These are phyloP conservation scores for Malus hybrid DNA, from an alignment of 331 rosid species.

Conservation along the genomic window DNA sequence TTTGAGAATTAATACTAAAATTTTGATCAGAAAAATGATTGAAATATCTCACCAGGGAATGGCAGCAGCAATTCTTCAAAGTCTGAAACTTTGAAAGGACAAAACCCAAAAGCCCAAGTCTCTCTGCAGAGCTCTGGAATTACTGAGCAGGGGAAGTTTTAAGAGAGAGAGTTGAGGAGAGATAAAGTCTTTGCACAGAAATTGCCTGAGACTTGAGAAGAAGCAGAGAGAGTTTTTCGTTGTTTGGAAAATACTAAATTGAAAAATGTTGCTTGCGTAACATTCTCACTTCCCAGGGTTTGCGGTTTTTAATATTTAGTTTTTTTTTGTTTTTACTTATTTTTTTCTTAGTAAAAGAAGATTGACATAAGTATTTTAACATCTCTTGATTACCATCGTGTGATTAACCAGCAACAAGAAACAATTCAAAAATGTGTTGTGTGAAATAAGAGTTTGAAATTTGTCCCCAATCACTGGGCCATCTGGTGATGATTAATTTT, in stretches of 20 bases:
- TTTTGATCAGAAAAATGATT: slow-evolving; percentile 1
- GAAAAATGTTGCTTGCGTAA: slow-evolving; percentile 8
- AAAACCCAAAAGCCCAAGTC: background rate
- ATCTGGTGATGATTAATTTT: too few species aligned
- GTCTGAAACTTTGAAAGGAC: slow-evolving; percentile 9
- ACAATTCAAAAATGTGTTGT: fast-evolving
- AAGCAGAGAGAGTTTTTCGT: background rate
- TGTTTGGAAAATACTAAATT: slow-evolving; percentile 1
- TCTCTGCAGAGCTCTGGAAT: background rate
- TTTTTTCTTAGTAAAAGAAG: background rate
- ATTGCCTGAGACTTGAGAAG: slow-evolving; percentile 5
- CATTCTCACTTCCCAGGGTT: background rate
- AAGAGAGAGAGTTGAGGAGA: background rate
- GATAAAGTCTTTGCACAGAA: background rate
- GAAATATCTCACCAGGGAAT: slow-evolving; percentile 14
- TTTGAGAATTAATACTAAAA: background rate
- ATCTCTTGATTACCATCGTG: fast-evolving
- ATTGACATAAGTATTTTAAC: too few species aligned
- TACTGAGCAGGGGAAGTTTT: background rate
- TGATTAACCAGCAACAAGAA: too few species aligned
- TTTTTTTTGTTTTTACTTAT: background rate
- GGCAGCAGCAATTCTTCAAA: slow-evolving; percentile 7
- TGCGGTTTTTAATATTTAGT: background rate
- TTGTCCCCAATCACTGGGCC: fast-evolving
- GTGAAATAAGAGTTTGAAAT: too few species aligned